Conservation (phyloP, 495 filamentous ascomycete genomes). For the Xylaria acuta region DNA sequence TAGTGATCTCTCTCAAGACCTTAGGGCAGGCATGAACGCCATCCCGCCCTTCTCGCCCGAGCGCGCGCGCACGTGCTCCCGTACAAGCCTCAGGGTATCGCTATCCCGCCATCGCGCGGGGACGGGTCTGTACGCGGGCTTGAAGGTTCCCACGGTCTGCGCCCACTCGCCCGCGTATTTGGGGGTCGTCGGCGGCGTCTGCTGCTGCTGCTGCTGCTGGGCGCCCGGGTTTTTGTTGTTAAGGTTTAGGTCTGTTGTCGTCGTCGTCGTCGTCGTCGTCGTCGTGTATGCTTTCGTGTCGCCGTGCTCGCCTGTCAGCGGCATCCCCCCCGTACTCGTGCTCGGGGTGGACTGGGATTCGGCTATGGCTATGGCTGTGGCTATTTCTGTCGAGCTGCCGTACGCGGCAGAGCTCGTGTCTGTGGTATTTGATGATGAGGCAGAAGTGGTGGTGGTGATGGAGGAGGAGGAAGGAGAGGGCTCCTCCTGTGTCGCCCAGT, state of each 20-base stretch:
- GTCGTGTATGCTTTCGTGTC: slow-evolving; percentile 35
- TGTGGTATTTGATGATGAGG: slow-evolving; percentile 17
- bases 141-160: slow-evolving; percentile 93
- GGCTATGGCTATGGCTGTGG: slow-evolving; percentile 12
- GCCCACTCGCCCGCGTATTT: slow-evolving; percentile 80
- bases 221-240: not conserved
- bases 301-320: slow-evolving; percentile 29
- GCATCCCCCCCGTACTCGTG: slow-evolving; percentile 32
- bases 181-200: slow-evolving; percentile 30
- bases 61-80: slow-evolving; percentile 70
- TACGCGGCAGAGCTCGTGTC: slow-evolving; percentile 42
- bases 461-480: slow-evolving; percentile 52
- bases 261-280: too few species aligned
- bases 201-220: slow-evolving; percentile 28
- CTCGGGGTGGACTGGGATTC: not conserved
- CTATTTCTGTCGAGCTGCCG: slow-evolving; percentile 50
- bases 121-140: slow-evolving; percentile 91
- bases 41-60: slow-evolving; percentile 47
- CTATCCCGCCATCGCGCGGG: slow-evolving; percentile 83
- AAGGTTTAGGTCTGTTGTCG: not conserved
- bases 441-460: slow-evolving; percentile 37
- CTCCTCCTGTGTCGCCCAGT: slow-evolving; percentile 96
- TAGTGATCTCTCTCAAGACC: slow-evolving; percentile 20
- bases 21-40: slow-evolving; percentile 56
- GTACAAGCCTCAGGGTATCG: slow-evolving; percentile 75